A percentile compares a stretch with the other conserved stretches of the same genome.
Conservation (phyloP, 1,284 basidiomycete genomes). For the Ganoderma lingzhi region DNA sequence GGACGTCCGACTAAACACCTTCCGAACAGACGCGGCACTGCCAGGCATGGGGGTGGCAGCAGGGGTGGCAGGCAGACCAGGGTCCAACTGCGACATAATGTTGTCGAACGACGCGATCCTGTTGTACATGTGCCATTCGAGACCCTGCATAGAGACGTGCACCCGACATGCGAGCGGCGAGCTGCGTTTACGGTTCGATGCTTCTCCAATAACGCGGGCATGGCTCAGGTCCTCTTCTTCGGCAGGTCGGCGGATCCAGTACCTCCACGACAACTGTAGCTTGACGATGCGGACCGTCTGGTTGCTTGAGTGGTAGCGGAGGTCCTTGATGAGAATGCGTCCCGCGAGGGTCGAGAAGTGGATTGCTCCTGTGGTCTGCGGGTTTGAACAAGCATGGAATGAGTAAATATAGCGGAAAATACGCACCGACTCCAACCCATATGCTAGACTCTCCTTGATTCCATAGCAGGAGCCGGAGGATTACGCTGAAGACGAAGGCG, state of each 20-base stretch:
- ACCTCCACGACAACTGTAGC: slow-evolving; percentile 88
- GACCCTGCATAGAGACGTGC: slow-evolving; percentile 79
- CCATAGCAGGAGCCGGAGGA: slow-evolving; percentile 76
- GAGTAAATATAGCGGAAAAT: background rate
- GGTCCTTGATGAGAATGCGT: slow-evolving; percentile 85
- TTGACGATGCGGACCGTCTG: slow-evolving; percentile 86
- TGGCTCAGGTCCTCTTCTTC: slow-evolving; percentile 71
- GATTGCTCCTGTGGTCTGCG: slow-evolving; percentile 69
- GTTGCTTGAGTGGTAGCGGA: slow-evolving; percentile 90
- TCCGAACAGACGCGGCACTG: slow-evolving; percentile 36
- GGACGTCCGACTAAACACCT: slow-evolving; percentile 43
- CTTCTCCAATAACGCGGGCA: slow-evolving; percentile 59
- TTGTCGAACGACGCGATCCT: slow-evolving; percentile 87
- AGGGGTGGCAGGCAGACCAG: slow-evolving; percentile 39
- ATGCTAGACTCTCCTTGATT: slow-evolving; percentile 71
- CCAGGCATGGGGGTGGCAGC: slow-evolving; percentile 35
- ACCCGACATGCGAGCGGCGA: slow-evolving; percentile 76
- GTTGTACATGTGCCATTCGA: slow-evolving; percentile 94
- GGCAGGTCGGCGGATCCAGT: slow-evolving; percentile 84
- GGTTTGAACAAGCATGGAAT: background rate
- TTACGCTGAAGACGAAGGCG: slow-evolving; percentile 67
- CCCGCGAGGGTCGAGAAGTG: slow-evolving; percentile 92
- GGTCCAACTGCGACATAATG: slow-evolving; percentile 80
- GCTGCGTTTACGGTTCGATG: slow-evolving; percentile 41
- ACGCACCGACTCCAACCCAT: slow-evolving; percentile 81